Percentiles rank a stretch among this genome's conserved stretches.
Conservation (phyloP, 2,329 filamentous ascomycete genomes). For the Berkeleyomyces rouxiae region DNA sequence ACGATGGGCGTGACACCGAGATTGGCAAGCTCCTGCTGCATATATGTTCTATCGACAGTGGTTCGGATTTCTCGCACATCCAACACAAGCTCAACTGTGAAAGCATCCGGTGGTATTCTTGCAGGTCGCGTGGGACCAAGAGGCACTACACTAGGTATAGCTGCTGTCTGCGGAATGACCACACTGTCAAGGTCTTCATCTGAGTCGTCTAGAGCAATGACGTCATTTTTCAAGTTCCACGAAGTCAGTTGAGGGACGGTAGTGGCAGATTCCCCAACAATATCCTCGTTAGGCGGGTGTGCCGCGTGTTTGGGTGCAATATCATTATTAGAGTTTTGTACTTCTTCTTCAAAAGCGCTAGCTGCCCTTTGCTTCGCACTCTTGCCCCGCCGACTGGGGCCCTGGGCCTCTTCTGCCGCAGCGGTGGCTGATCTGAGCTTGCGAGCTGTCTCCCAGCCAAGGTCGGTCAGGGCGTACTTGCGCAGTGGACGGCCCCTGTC, state of each 20-base stretch:
- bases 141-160: not conserved
- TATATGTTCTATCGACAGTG: slow-evolving; percentile 59
- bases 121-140: slow-evolving; percentile 42
- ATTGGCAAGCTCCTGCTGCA: slow-evolving; percentile 53
- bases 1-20: slow-evolving; percentile 49
- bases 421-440: slow-evolving; percentile 32
- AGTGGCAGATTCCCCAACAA: not conserved
- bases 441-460: slow-evolving; percentile 59
- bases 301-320: not conserved
- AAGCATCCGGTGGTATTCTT: slow-evolving; percentile 44
- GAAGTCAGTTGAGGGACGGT: not conserved
- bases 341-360: not conserved
- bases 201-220: not conserved
- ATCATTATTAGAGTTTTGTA: not conserved
- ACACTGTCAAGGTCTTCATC: not conserved
- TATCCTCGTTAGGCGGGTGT: not conserved
- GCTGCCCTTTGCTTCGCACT: not conserved
- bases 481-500: slow-evolving; percentile 51
- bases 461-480: slow-evolving; percentile 56
- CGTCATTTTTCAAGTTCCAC: not conserved
- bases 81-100: slow-evolving; percentile 55
- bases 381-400: not conserved
- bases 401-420: slow-evolving; percentile 1
- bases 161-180: not conserved
- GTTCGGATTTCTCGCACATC: slow-evolving; percentile 61